A percentile compares a stretch with the other conserved stretches of the same genome.
Evolutionary conservation across 176 grass and related monocot genomes (phyloP).

Genomic region (Aegilops longissima): DNA sequence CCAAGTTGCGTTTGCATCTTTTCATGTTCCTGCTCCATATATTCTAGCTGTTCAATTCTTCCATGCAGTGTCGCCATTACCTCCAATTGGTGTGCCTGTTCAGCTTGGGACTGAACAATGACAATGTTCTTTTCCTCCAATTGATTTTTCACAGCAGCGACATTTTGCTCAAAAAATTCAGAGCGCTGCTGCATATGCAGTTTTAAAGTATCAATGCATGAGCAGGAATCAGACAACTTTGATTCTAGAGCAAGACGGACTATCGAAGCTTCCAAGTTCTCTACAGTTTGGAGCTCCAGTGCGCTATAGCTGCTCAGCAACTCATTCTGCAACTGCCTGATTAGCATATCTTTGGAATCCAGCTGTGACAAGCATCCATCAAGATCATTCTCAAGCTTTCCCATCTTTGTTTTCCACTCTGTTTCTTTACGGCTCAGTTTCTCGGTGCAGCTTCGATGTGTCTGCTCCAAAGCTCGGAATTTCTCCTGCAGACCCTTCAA

Average conservation of each 20-base stretch:
- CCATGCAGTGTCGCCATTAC: slow-evolving; percentile 29
- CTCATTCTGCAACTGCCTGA: slow-evolving; percentile 53
- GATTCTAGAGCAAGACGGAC: slow-evolving; percentile 31
- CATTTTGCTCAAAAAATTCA: slow-evolving; percentile 37
- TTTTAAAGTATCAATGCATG: slow-evolving; percentile 29
- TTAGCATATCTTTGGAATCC: slow-evolving; percentile 44
- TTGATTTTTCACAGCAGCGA: slow-evolving; percentile 23
- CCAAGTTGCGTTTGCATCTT: slow-evolving; percentile 49
- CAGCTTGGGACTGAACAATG: slow-evolving; percentile 45
- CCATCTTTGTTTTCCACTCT: slow-evolving; percentile 51
- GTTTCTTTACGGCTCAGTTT: slow-evolving; percentile 58
- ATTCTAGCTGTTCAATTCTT: slow-evolving; percentile 52
- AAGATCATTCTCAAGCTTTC: slow-evolving; percentile 61
- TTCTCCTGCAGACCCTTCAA: slow-evolving; percentile 61
- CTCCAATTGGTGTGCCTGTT: slow-evolving; percentile 30
- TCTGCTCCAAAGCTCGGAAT: slow-evolving; percentile 60
- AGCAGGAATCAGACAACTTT: slow-evolving; percentile 49
- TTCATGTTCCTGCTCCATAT: slow-evolving; percentile 42
- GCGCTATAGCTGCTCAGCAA: slow-evolving; percentile 40
- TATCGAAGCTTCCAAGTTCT: slow-evolving; percentile 45
- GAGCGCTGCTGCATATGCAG: slow-evolving; percentile 39
- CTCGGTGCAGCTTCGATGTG: slow-evolving; percentile 58
- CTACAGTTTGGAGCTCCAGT: slow-evolving; percentile 44
- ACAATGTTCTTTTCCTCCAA: slow-evolving; percentile 44
- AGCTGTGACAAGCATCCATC: slow-evolving; percentile 44